Conservation (phyloP, 2,329 filamentous ascomycete species). For the Phialocephala sp. region DNA sequence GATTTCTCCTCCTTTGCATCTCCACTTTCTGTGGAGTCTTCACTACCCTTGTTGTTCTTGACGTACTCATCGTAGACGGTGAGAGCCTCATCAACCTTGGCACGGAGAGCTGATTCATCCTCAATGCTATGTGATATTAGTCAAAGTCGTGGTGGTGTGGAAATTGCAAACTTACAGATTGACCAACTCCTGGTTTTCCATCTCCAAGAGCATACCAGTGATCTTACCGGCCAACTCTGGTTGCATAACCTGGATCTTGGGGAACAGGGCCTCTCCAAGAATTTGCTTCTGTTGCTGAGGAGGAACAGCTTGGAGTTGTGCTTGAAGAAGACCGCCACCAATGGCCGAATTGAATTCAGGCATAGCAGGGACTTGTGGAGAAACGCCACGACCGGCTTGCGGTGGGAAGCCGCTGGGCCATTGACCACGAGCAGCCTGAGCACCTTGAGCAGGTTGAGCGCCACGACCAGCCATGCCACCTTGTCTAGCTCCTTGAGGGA, state of each 20-base stretch:
- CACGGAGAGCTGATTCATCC: constrained; percentile 85
- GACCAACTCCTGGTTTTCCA: constrained; percentile 95
- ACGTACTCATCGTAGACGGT: constrained; percentile 98
- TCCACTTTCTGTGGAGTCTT: constrained; percentile 44
- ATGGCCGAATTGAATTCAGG: constrained; percentile 43
- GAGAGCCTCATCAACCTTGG: constrained; percentile 97
- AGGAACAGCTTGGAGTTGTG: constrained; percentile 59
- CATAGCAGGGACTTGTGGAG: constrained; percentile 41
- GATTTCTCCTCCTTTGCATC: constrained; percentile 57
- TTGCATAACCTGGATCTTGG: constrained; percentile 95
- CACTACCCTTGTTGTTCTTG: constrained; percentile 60
- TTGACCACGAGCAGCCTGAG: constrained; percentile 45
- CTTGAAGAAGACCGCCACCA: constrained; percentile 53
- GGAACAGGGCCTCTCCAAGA: constrained; percentile 96
- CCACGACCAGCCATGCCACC: constrained; percentile 46
- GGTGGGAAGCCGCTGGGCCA: constrained; percentile 44
- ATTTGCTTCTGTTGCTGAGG: constrained; percentile 96
- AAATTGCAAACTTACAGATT: constrained; percentile 80
- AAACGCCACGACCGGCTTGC: constrained; percentile 45
- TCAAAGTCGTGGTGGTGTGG: constrained; percentile 12
- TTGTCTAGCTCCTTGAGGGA: constrained; percentile 58
- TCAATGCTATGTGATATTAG: constrained; percentile 69
- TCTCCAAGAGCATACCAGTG: constrained; percentile 99
- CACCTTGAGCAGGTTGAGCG: constrained; percentile 45
- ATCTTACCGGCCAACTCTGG: constrained; percentile 98